Evolutionary conservation across 352 stramenopile genomes (phyloP).

Genomic region (Phytophthora hibernalis): DNA sequence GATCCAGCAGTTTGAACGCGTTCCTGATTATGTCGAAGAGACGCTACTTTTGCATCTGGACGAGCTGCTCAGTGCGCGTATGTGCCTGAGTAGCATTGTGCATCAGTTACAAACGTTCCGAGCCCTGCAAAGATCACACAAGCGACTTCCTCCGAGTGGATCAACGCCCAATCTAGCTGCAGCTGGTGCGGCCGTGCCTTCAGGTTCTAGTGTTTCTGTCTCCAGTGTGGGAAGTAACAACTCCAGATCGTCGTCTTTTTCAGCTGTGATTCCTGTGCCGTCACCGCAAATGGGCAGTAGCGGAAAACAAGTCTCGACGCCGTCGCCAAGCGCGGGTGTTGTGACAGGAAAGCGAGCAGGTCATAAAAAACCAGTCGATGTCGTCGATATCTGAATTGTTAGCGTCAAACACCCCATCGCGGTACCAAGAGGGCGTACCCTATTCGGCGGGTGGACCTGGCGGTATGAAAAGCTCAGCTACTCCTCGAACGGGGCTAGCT

Average conservation of each 20-base stretch:
- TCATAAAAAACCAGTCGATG: slow-evolving; percentile 91
- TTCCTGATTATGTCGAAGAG: slow-evolving; percentile 80
- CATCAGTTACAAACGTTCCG: slow-evolving; percentile 79
- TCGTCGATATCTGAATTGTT: slow-evolving; percentile 89
- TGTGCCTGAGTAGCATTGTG: slow-evolving; percentile 78
- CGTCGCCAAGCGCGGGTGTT: slow-evolving; percentile 37
- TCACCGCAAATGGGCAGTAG: slow-evolving; percentile 44
- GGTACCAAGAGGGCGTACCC: slow-evolving; percentile 64
- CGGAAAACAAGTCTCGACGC: slow-evolving; percentile 41
- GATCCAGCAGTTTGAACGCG: slow-evolving; percentile 79
- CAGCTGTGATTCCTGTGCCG: slow-evolving; percentile 31
- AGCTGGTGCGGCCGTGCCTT: slow-evolving; percentile 20
- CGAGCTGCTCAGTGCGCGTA: slow-evolving; percentile 73
- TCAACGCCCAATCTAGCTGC: slow-evolving; percentile 37
- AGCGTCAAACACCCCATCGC: slow-evolving; percentile 56
- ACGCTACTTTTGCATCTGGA: slow-evolving; percentile 71
- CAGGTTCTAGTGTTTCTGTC: slow-evolving; percentile 39
- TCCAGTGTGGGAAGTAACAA: slow-evolving; percentile 45
- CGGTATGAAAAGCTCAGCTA: slow-evolving; percentile 58
- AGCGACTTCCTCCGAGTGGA: slow-evolving; percentile 41
- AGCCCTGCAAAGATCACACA: slow-evolving; percentile 53
- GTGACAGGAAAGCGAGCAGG: slow-evolving; percentile 62
- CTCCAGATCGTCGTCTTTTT: slow-evolving; percentile 52
- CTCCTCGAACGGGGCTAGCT: slow-evolving; percentile 71
- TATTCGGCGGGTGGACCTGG: slow-evolving; percentile 43